A percentile compares a stretch with the other conserved stretches of the same genome.
Conservation (phyloP, 2,329 filamentous ascomycete species). For the Nothophoma quercina region DNA sequence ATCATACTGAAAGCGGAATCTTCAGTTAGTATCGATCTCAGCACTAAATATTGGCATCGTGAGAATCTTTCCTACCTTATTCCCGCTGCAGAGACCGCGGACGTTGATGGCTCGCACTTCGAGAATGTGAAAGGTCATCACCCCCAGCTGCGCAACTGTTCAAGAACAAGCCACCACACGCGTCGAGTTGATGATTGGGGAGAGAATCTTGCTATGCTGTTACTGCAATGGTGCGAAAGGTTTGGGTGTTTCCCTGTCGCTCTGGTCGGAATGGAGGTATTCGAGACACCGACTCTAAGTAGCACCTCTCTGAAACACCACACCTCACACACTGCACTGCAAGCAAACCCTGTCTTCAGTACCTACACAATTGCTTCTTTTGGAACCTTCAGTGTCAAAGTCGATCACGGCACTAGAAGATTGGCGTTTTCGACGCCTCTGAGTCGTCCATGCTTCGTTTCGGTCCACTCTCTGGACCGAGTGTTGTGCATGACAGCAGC, state of each 20-base stretch:
- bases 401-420: slow-evolving; percentile 30
- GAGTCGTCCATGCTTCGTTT: slow-evolving; percentile 9
- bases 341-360: background rate
- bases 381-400: background rate
- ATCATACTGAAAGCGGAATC: slow-evolving; percentile 10
- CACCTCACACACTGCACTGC: background rate
- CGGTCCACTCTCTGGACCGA: background rate
- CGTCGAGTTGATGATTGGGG: background rate
- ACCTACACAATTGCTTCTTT: slow-evolving; percentile 3
- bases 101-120: background rate
- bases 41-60: slow-evolving; percentile 17
- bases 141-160: background rate
- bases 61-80: background rate
- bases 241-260: no score
- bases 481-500: slow-evolving; percentile 5
- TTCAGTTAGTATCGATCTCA: slow-evolving; percentile 8
- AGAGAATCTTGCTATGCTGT: background rate
- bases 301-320: slow-evolving; percentile 5
- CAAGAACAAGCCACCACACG: no score
- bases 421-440: slow-evolving; percentile 23
- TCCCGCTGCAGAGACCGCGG: background rate
- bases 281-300: background rate
- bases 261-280: no score
- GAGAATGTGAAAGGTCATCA: background rate
- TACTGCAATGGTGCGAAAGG: background rate